Base-by-base conservation (phyloP, 1,284 basidiomycete species). In the Rhodotorula sp. region DNA sequence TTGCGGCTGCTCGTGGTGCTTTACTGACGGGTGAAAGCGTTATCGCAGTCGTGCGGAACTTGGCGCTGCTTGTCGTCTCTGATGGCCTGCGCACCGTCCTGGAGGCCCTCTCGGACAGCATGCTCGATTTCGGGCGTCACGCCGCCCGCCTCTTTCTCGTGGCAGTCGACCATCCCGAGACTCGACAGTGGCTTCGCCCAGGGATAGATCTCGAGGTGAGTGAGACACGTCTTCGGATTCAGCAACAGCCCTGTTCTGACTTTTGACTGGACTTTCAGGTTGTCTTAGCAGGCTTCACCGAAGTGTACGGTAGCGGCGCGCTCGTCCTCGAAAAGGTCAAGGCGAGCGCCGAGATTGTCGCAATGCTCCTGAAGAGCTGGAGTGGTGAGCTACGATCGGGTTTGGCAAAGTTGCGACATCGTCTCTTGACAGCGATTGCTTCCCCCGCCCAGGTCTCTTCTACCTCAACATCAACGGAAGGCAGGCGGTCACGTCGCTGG, bases 391-490 rank as follows among this genome's bases (percentile, higher is more conserved):
- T 7, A 21, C 18, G 43, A 31, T 18, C 20, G 39, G 39, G 39
- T 43, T 43, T 43, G 39, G 39, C 39, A 43, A 43, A 14, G 39
- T 15, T 31, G n/a, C n/a, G 43, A 54, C 34, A 4, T 63, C 65
- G 59, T 64, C 26, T 8, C 39, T 31, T 26, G 12, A 26, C 46
- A 16, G 46, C 3, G 26, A n/a, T 21, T 8, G 23, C 31, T 29
- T 7, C 23, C 5, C 5, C 12, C 18, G 23, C n/a, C 7, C 83
- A 90, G 94, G 94, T 14, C 82, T 99, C 47, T 88, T 98, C 85
- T 98, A 97, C 81, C 89, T 97, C 75, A 97, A 93, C 81, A 89
- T 95, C 87, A 87, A 95, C 79, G 87, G 92, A 77, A 90, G 91
- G 84, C 85, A 88, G 26, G 92, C 94, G 0, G 89, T 99, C 72